Percentiles rank a stretch among this genome's conserved stretches.
These are phyloP conservation scores for Alternaria solani DNA, from an alignment of 2,329 filamentous ascomycete species.

Conservation along the genomic window DNA sequence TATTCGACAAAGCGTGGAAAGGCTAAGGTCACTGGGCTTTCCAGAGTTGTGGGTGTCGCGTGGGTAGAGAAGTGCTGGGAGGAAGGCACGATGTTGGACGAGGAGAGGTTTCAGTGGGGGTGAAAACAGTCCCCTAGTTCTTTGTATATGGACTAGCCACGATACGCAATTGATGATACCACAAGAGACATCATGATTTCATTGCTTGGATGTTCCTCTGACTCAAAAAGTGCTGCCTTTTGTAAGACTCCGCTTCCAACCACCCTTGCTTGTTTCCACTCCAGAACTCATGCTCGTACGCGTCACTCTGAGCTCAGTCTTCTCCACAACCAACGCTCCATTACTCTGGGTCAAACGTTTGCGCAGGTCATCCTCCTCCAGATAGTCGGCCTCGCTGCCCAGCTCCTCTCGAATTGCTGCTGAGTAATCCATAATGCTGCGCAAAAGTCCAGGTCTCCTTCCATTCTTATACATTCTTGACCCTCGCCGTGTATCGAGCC, in stretches of 20 bases:
- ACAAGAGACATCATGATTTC: background rate
- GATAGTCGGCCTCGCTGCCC: slow-evolving; percentile 22
- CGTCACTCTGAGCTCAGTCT: slow-evolving; percentile 33
- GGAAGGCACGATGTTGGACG: slow-evolving; percentile 79
- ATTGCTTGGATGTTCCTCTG: background rate
- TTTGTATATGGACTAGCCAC: too few species aligned
- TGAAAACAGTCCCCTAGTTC: slow-evolving; percentile 12
- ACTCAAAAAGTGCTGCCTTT: slow-evolving; percentile 43
- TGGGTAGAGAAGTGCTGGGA: slow-evolving; percentile 87
- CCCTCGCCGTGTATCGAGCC: slow-evolving; percentile 39
- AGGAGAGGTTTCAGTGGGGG: slow-evolving; percentile 57
- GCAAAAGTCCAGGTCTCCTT: slow-evolving; percentile 38
- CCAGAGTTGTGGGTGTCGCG: slow-evolving; percentile 70
- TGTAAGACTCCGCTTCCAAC: slow-evolving; percentile 32
- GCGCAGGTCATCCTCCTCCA: slow-evolving; percentile 37
- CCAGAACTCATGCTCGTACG: slow-evolving; percentile 20
- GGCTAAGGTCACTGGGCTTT: slow-evolving; percentile 57
- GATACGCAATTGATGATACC: background rate
- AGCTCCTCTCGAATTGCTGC: slow-evolving; percentile 40
- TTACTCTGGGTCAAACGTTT: slow-evolving; percentile 29
- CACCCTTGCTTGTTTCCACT: slow-evolving; percentile 14
- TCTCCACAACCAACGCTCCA: slow-evolving; percentile 35
- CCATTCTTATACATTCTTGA: slow-evolving; percentile 43
- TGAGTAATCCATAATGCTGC: slow-evolving; percentile 40
- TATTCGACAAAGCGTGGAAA: slow-evolving; percentile 57